A percentile compares a stretch with the other conserved stretches of the same genome.
phyloP scores from a whole-genome alignment of 75 land plant species.

The Pinus albicaulis region DNA sequence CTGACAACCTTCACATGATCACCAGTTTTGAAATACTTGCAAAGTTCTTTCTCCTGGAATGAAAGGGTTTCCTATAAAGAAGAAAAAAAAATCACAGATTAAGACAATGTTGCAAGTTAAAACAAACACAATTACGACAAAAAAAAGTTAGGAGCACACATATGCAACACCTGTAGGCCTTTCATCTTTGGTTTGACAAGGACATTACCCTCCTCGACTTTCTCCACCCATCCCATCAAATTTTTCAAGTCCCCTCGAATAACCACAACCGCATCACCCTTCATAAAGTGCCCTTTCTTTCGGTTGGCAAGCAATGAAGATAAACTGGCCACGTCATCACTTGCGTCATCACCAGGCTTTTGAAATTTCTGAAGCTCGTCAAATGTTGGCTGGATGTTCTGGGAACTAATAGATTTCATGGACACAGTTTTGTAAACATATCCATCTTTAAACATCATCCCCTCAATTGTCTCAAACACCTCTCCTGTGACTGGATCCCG shows the following conservation, averaged over 20 bases:
- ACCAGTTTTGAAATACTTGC: constrained; percentile 92
- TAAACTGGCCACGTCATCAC: constrained; percentile 58
- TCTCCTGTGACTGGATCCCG: constrained; percentile 72
- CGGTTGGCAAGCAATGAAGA: constrained; percentile 72
- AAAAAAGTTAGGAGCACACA: background rate
- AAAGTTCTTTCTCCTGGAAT: constrained; percentile 80
- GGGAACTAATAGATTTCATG: constrained; percentile 62
- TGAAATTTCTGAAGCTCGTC: constrained; percentile 95
- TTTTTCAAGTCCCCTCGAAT: constrained; percentile 88
- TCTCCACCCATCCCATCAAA: constrained; percentile 91
- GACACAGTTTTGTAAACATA: constrained; percentile 85
- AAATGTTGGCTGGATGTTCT: constrained; percentile 72
- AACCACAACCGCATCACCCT: constrained; percentile 95
- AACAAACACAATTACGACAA: background rate
- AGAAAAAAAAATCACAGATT: background rate
- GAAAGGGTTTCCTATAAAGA: constrained; percentile 61
- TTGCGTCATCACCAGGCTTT: constrained; percentile 70
- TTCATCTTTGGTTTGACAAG: constrained; percentile 66
- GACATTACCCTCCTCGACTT: constrained; percentile 92
- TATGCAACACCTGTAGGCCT: constrained; percentile 59
- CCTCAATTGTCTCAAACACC: constrained; percentile 62
- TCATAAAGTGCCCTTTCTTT: constrained; percentile 93
- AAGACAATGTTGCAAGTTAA: no score
- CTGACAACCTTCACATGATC: constrained; percentile 97
- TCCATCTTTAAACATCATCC: constrained; percentile 88